Conservation (phyloP, 257 asterid species). For the Cynanchum wilfordii region DNA sequence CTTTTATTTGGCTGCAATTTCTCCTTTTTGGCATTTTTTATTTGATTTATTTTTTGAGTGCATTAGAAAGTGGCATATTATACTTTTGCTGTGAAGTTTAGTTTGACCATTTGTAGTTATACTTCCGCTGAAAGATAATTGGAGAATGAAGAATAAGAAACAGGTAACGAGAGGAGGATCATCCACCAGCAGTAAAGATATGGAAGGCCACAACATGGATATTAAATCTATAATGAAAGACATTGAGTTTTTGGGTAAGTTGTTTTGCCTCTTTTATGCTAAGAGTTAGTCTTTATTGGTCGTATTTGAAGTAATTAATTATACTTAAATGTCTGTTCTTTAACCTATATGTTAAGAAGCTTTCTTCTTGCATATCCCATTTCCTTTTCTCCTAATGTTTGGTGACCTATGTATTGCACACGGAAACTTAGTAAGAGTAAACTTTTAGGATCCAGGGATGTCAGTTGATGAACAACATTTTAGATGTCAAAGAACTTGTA, state of each 20-base stretch:
- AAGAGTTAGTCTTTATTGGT: not conserved
- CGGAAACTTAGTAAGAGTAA: not conserved
- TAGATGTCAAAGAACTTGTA: not conserved
- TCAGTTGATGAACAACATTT: not conserved
- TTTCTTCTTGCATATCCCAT: not conserved
- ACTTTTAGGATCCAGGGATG: not conserved
- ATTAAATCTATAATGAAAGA: conserved; percentile 58
- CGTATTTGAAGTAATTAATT: not conserved
- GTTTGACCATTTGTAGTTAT: not conserved
- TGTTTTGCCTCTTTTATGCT: too few relatives aligned
- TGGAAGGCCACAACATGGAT: conserved; percentile 34
- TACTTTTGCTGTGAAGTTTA: not conserved
- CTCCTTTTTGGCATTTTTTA: too few relatives aligned
- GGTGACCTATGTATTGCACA: not conserved
- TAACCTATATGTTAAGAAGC: not conserved
- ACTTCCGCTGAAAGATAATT: not conserved
- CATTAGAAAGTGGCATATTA: too few relatives aligned
- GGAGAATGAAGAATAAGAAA: conserved; percentile 16
- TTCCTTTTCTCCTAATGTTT: not conserved
- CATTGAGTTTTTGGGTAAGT: conserved; percentile 56
- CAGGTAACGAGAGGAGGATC: conserved; percentile 3
- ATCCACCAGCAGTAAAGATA: conserved; percentile 18
- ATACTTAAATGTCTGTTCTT: not conserved
- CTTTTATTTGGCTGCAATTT: too few relatives aligned
- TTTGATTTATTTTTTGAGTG: too few relatives aligned